A percentile compares a stretch with the other conserved stretches of the same genome.
Evolutionary conservation across 2,329 filamentous ascomycete species (phyloP).

Genomic region (Stachybotrys elegans): DNA sequence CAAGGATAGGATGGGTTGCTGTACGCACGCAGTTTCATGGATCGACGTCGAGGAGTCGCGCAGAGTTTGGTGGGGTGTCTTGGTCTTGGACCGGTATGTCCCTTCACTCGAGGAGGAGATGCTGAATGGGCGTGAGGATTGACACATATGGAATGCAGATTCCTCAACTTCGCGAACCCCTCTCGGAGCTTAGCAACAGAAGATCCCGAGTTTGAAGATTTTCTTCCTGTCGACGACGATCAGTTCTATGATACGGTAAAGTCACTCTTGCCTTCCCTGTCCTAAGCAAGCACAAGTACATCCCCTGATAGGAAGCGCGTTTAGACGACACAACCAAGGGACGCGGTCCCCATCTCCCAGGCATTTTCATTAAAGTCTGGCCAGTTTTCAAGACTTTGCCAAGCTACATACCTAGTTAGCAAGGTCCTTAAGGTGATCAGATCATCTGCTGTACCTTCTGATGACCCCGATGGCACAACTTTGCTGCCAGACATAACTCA

Average conservation of each 20-base stretch:
- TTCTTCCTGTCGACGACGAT: slow-evolving; percentile 5
- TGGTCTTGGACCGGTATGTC: slow-evolving; percentile 8
- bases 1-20: neutral
- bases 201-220: slow-evolving; percentile 4
- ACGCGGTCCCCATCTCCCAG: slow-evolving; percentile 6
- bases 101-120: neutral
- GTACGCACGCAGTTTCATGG: slow-evolving; percentile 2
- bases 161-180: slow-evolving; percentile 6
- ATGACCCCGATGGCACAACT: neutral
- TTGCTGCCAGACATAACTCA: slow-evolving; percentile 2
- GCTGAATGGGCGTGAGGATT: neutral
- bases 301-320: neutral
- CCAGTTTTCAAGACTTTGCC: slow-evolving; percentile 4
- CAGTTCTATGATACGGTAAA: slow-evolving; percentile 5
- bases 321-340: neutral
- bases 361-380: slow-evolving; percentile 6
- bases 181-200: slow-evolving; percentile 3
- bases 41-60: slow-evolving; percentile 10
- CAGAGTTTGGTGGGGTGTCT: slow-evolving; percentile 12
- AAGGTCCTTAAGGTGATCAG: slow-evolving; percentile 2
- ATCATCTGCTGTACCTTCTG: neutral
- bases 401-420: slow-evolving; percentile 7
- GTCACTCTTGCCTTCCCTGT: neutral
- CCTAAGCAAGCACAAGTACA: neutral
- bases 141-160: neutral